Evolutionary conservation across 139 green algal species (phyloP), one percentile per base, ranked within the genome.

Genomic region (Astrephomene gubernaculifera): DNA sequence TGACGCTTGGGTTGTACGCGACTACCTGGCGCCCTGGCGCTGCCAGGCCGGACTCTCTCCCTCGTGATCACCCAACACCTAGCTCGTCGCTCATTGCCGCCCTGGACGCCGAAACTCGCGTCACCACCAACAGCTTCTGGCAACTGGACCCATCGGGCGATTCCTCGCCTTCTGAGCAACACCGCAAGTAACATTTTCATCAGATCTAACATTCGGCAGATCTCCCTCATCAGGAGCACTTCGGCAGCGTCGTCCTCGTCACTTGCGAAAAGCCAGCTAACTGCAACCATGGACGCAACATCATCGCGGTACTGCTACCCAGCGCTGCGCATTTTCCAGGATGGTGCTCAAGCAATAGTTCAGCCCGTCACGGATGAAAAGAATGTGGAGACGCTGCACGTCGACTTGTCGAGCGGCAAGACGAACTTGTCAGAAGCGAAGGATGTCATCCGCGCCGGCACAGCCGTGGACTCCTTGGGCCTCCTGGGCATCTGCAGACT

Each of bases 401-500:
- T 89, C 0, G 68, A 89, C 61, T 67, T 89, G 49, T 45, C 38
- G 0, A 68, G 29, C 33, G 79, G 86, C 9, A 72, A 73, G 49
- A 33, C 70, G 6, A 80, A 53, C 7, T 27, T 81, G 22, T 73
- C 68, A 24, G 45, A 33, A 0, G 19, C 33, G 33, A 27, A 49
- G 41, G 67, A 54, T 39, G 38, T 49, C n/a, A 6, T 74, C 4
- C 74, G 71, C 25, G 44, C 45, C 71, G 53, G 52, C 43, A 39
- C 65, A 31, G 52, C 65, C 9, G 44, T 64, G 3, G 75, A 85
- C 1, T 53, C 54, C 12, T 54, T 89, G 9, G 84, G 71, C 53
- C 63, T 89, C 2, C 38, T 89, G 12, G 84, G 84, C 22, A 31
- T 89, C 12, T 85, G 68, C 84, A 84, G 82, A 41, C 69, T 89